A percentile compares a stretch with the other conserved stretches of the same genome.
These are phyloP conservation scores for Fusarium equiseti DNA, from an alignment of 2,329 filamentous ascomycete genomes.

Conservation along the genomic window DNA sequence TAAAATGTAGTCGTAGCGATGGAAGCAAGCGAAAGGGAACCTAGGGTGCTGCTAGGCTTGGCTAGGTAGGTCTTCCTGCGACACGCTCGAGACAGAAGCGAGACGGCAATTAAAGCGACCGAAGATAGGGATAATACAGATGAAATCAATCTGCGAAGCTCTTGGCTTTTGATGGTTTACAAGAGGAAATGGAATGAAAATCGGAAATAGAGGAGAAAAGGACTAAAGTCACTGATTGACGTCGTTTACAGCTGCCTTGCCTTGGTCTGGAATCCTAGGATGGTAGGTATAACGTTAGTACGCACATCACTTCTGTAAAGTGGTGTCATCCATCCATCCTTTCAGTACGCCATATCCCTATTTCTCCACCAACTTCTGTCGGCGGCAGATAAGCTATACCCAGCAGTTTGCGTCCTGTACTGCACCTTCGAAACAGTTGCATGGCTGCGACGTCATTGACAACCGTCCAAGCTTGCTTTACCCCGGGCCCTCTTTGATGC, in stretches of 20 bases:
- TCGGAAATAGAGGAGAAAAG: slow-evolving; percentile 14
- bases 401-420: slow-evolving; percentile 28
- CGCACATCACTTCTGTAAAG: slow-evolving; percentile 29
- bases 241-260: slow-evolving; percentile 34
- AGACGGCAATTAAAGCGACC: slow-evolving; percentile 27
- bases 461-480: slow-evolving; percentile 42
- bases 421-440: slow-evolving; percentile 40
- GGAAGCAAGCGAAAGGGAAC: slow-evolving; percentile 26
- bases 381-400: slow-evolving; percentile 19
- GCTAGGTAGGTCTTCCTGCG: slow-evolving; percentile 35
- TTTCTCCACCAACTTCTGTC: slow-evolving; percentile 32
- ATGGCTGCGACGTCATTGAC: slow-evolving; percentile 44
- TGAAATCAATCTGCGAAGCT: slow-evolving; percentile 1
- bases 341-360: slow-evolving; percentile 23
- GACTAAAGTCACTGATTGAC: slow-evolving; percentile 27
- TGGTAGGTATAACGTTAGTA: slow-evolving; percentile 21
- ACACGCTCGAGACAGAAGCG: slow-evolving; percentile 44
- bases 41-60: neutral
- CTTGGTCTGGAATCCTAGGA: slow-evolving; percentile 35
- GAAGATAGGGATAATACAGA: slow-evolving; percentile 2
- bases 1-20: slow-evolving; percentile 8
- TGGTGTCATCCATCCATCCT: slow-evolving; percentile 41
- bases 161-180: slow-evolving; percentile 30
- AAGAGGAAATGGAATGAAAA: neutral
- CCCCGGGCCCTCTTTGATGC: slow-evolving; percentile 19